Percentiles rank a stretch among this genome's conserved stretches.
Conservation (phyloP, 2,329 filamentous ascomycete species). For the Colletotrichum musicola region DNA sequence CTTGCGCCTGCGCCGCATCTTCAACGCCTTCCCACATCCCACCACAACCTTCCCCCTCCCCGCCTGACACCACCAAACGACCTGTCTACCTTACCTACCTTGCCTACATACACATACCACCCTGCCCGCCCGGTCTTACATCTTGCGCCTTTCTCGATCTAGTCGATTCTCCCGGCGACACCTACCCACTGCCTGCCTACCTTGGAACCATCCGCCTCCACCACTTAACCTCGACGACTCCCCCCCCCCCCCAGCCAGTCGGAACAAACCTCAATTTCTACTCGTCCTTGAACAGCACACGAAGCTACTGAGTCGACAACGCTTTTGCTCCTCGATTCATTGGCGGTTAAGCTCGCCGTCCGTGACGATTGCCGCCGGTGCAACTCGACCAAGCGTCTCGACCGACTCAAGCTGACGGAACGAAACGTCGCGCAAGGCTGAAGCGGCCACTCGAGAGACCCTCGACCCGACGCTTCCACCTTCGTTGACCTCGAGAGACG, state of each 20-base stretch:
- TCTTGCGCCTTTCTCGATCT: constrained; percentile 6
- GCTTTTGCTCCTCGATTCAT: not conserved
- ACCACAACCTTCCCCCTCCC: constrained; percentile 15
- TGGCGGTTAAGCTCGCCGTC: not conserved
- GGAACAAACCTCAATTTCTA: constrained; percentile 8
- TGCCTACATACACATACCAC: too few relatives aligned
- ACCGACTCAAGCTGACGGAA: not conserved
- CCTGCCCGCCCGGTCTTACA: not conserved
- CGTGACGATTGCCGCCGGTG: constrained; percentile 12
- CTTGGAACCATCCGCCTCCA: constrained; percentile 10
- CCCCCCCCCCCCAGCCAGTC: constrained; percentile 10
- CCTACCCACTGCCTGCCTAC: not conserved
- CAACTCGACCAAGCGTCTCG: not conserved
- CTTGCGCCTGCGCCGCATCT: constrained; percentile 36
- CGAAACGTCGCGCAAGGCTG: constrained; percentile 26
- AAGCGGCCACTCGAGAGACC: constrained; percentile 14
- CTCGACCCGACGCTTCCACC: constrained; percentile 9
- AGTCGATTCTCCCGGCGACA: constrained; percentile 10
- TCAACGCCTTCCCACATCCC: constrained; percentile 35
- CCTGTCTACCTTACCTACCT: not conserved
- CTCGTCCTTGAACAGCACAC: constrained; percentile 17
- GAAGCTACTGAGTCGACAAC: constrained; percentile 9
- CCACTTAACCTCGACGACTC: constrained; percentile 1
- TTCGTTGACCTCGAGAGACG: constrained; percentile 14
- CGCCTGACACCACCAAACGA: constrained; percentile 30